Evolutionary conservation across 164 flowering plant genomes (phyloP), one percentile per base, ranked within the genome.

Genomic region (Houttuynia cordata): DNA sequence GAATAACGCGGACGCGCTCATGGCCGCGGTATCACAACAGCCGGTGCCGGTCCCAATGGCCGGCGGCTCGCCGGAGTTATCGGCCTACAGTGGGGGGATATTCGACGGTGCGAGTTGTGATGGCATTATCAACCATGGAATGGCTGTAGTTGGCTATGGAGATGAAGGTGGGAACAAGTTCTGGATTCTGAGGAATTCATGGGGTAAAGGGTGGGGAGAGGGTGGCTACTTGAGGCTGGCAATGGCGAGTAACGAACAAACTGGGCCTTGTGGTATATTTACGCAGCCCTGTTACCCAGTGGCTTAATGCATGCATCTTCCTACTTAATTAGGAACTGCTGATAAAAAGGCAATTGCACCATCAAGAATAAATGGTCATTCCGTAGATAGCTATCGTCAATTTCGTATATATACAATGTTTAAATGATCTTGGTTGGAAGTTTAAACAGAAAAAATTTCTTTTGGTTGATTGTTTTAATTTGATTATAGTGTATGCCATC

Each of bases 151-250:
- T 21, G 65, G 65, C 24, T 62, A 54, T 42, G 65, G 65, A 39
- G 23, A n/a, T 4, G 65, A 54, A 19, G 57, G 54, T 40, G 59
- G 51, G 14, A n/a, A 19, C 19, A 39, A 53, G 18, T 62, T 53
- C 51, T 62, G 65, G 65, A 1, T 62, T 13, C 51, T 55, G 19
- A 62, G 22, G 51, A 62, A 62, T 18, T 62, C 65, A 22, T 62
- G 65, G 65, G 65, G 65, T 8, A 8, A 8, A 10, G 10, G 30
- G 4, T 62, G 65, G 65, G 65, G 65, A 20, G 65, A 62, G 13
- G 22, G 10, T 19, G 65, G 65, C 8, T 62, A 62, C 51, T 22
- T 62, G 9, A 62, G 42, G 55, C 37, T 62, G 39, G 22, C 37
- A 25, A 52, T 47, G 39, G 58, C 37, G 10, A 57, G 34, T 4